These are phyloP conservation scores for Exophiala calicioides DNA, from an alignment of 2,329 filamentous ascomycete genomes.

Conservation along the genomic window DNA sequence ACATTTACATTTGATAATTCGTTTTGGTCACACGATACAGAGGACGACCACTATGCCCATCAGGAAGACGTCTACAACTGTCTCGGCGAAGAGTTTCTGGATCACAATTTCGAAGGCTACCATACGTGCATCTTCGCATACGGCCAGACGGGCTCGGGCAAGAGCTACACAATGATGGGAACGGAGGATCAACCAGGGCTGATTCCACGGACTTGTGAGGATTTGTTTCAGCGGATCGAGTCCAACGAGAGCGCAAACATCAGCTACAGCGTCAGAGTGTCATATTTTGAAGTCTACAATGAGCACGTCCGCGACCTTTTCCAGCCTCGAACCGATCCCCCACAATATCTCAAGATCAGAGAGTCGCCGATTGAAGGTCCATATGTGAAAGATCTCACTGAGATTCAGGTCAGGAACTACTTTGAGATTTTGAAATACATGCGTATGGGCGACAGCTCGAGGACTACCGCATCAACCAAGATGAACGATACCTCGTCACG, in stretches of 20 bases:
- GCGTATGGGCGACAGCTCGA: constrained; percentile 82
- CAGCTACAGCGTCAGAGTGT: constrained; percentile 95
- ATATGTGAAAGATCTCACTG: constrained; percentile 94
- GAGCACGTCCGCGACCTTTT: constrained; percentile 96
- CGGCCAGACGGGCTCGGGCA: constrained; percentile 94
- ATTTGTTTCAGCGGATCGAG: constrained; percentile 91
- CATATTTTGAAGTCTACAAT: constrained; percentile 99
- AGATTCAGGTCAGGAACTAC: constrained; percentile 85
- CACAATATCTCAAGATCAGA: constrained; percentile 94
- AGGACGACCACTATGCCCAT: constrained; percentile 81
- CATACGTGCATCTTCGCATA: constrained; percentile 99
- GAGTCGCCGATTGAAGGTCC: constrained; percentile 93
- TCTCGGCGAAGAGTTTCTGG: constrained; percentile 92
- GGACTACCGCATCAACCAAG: constrained; percentile 90
- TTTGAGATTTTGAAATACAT: constrained; percentile 86
- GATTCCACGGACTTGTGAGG: constrained; percentile 92
- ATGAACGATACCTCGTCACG: constrained; percentile 99
- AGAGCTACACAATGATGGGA: constrained; percentile 99
- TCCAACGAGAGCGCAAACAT: constrained; percentile 83
- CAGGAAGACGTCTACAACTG: constrained; percentile 94
- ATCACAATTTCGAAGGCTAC: constrained; percentile 99
- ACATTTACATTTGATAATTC: constrained; percentile 95
- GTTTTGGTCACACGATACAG: constrained; percentile 88
- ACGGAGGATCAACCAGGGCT: constrained; percentile 79
- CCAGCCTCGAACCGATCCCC: constrained; percentile 73